These are phyloP conservation scores for Aureobasidium mangrovei DNA, from an alignment of 2,329 filamentous ascomycete species.

Conservation along the genomic window DNA sequence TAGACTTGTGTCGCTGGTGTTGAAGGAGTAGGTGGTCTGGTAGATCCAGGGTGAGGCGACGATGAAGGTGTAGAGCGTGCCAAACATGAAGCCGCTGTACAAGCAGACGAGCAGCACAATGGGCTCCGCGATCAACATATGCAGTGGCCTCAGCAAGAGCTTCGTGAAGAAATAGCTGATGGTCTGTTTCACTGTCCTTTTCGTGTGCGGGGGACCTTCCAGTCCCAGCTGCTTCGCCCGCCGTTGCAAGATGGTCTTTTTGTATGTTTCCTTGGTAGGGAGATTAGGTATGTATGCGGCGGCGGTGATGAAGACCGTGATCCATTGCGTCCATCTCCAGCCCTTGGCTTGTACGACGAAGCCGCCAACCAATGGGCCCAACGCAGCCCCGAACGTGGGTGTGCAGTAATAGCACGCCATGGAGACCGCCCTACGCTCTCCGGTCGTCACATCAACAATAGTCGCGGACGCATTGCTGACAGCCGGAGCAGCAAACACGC, in stretches of 20 bases:
- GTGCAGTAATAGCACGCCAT: slow-evolving; percentile 32
- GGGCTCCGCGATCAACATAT: slow-evolving; percentile 30
- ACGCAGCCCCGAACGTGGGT: slow-evolving; percentile 33
- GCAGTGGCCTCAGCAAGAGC: slow-evolving; percentile 24
- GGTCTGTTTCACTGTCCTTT: neutral
- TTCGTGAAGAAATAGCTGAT: slow-evolving; percentile 21
- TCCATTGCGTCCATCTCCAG: slow-evolving; percentile 39
- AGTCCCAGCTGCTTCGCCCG: slow-evolving; percentile 28
- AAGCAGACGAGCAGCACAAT: slow-evolving; percentile 27
- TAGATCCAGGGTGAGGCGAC: slow-evolving; percentile 26
- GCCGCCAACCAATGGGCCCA: slow-evolving; percentile 37
- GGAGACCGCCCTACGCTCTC: slow-evolving; percentile 26
- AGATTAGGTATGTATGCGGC: slow-evolving; percentile 31
- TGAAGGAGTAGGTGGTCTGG: slow-evolving; percentile 19
- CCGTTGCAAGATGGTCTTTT: slow-evolving; percentile 38
- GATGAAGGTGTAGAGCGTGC: slow-evolving; percentile 27
- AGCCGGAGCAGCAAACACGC: slow-evolving; percentile 26
- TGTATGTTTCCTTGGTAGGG: slow-evolving; percentile 48
- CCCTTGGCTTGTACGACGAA: slow-evolving; percentile 34
- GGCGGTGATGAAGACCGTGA: slow-evolving; percentile 33
- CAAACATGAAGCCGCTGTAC: slow-evolving; percentile 26
- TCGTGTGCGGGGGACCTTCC: slow-evolving; percentile 17
- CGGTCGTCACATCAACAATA: slow-evolving; percentile 32
- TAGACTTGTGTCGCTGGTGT: slow-evolving; percentile 16
- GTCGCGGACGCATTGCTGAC: slow-evolving; percentile 36